Conservation (phyloP, 345 rosid genomes). For the Citrus sinensis region DVS_A1.0 CM039166.1:25432501-25433000, state of each 20-base stretch:
- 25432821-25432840: background rate
- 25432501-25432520: conserved; percentile 38
- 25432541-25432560: conserved; percentile 54
- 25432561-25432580: conserved; percentile 52
- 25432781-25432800: background rate
- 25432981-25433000: background rate
- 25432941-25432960: too few species aligned
- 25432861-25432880: background rate
- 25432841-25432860: background rate
- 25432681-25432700: conserved; percentile 25
- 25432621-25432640: background rate
- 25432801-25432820: background rate
- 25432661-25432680: background rate
- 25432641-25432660: background rate
- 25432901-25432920: background rate
- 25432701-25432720: background rate
- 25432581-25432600: conserved; percentile 24
- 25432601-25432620: conserved; percentile 23
- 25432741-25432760: background rate
- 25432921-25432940: background rate
- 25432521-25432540: conserved; percentile 46
- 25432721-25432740: background rate
- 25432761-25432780: background rate
- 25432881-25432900: background rate
- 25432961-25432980: too few species aligned